These are phyloP conservation scores for Theobroma cacao DNA, from an alignment of 345 rosid genomes.

Conservation along the genomic window DNA sequence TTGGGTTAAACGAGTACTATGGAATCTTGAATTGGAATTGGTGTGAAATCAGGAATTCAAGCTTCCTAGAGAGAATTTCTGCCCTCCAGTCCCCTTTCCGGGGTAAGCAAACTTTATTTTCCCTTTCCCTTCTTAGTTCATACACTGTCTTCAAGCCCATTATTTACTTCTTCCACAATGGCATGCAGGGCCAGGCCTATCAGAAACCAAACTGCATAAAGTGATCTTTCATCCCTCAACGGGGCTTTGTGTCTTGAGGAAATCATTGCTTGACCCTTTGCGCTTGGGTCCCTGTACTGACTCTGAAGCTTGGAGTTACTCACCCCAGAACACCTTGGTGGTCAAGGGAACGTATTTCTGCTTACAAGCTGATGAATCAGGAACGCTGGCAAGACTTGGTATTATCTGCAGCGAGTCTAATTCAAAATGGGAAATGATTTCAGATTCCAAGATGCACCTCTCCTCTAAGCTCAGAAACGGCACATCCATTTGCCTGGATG, in stretches of 20 bases:
- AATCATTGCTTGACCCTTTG: constrained; percentile 38
- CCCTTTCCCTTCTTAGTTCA: background rate
- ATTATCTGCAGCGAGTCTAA: constrained; percentile 36
- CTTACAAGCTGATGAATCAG: constrained; percentile 45
- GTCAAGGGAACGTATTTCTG: constrained; percentile 60
- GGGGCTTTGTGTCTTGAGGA: constrained; percentile 65
- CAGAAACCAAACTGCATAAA: constrained; percentile 51
- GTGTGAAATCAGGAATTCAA: constrained; percentile 60
- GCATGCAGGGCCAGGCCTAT: constrained; percentile 69
- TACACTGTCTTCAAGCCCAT: background rate
- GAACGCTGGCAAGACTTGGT: constrained; percentile 45
- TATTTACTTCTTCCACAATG: background rate
- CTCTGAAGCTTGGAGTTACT: constrained; percentile 78
- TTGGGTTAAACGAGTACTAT: constrained; percentile 61
- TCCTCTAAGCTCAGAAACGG: constrained; percentile 43
- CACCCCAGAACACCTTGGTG: constrained; percentile 38
- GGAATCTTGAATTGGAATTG: constrained; percentile 66
- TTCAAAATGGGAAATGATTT: constrained; percentile 62
- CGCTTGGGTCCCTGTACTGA: constrained; percentile 63
- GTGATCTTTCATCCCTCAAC: constrained; percentile 76
- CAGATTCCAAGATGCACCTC: constrained; percentile 82
- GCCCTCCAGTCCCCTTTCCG: constrained; percentile 60
- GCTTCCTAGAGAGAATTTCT: constrained; percentile 48
- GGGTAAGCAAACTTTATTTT: constrained; percentile 30
- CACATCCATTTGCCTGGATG: constrained; percentile 61